Base-by-base conservation (phyloP, 441 rosid species). In the Viola pubescens region DNA sequence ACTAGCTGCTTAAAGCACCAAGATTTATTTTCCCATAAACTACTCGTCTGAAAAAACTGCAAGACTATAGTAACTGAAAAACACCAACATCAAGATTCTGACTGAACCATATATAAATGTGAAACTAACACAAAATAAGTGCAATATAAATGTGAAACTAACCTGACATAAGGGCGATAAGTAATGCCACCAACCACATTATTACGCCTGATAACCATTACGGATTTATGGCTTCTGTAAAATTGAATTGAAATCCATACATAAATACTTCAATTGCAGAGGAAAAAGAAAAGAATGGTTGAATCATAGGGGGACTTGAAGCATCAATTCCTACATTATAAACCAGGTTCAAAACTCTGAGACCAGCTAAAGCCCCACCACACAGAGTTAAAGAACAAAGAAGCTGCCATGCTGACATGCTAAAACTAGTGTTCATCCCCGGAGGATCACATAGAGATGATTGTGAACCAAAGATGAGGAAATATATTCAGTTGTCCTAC, bases 121-220 rank as follows among this genome's bases (percentile, higher is more conserved):
- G 57, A 73, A 64, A 38, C 70, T 62, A 64, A 91, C 48, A 37
- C 11, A 43, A 9, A 50, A 19, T 40, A 43, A 9, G 37, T 45
- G 52, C 51, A 48, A 43, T 14, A 61, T 10, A 39, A 64, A 14
- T 45, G 12, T 53, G 57, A 73, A 64, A 38, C 70, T 62, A 64
- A 91, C 99, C 96, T 91, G 74, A 50, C 66, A 81, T 91, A 89
- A 50, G 99, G 99, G 65, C 98, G 97, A 79, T 91, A 94, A 3
- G 99, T 94, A 79, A 94, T 91, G 57, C 99, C 98, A 56, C 99
- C 99, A 72, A 89, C 98, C 48, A 88, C 99, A 34, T 60, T 80
- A 82, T 81, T 87, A 10, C 79, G 75, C 63, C 99, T 80, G 68
- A 91, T 86, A 70, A 94, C 94, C 99, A 94, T 94, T 58, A 94